Base-by-base conservation (phyloP, 2,329 filamentous ascomycete genomes). In the Geoglossum cookeanum region DNA sequence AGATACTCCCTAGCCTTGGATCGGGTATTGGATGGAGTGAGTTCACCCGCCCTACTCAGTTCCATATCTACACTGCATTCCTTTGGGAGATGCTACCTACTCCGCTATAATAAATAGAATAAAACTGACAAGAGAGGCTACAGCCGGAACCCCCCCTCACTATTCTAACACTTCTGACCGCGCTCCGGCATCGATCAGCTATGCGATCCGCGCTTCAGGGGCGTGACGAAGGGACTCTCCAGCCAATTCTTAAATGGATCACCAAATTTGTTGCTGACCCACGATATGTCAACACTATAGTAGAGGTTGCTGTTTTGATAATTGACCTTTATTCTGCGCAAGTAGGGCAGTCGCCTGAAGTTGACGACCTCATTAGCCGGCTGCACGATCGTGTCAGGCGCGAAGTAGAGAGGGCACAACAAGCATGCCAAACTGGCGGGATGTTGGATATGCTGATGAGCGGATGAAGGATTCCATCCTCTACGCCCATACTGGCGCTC, bases 241-340 rank as follows among this genome's bases (percentile, higher is more conserved):
- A 87, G 68, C 90, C 91, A 0, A 77, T 97, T 11, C 74, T 98
- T 55, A 79, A 78, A 65, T 97, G 90, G 89, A 77, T 91, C 8
- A 80, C 81, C 68, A 83, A 79, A 63, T 81, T 91, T 69, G 84
- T 98, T 63, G 77, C 82, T 44, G 85, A 96, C 67, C 87, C 91
- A 37, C 81, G 87, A 57, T 85, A 92, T 67, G 81, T 92, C 53
- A 78, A 78, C 59, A 73, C 95, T 37, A 89, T 87, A 65, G 85
- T 89, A 29, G 91, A 97, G 68, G 80, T 92, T 27, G 83, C 84
- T 15, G 78, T 94, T 65, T 77, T 89, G 59, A 74, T 97, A 39
- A 73, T 97, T 22, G 91, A 98, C 65, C 74, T 97, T 42, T 98
- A 97, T 68, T 82, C 85, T 33, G 83, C 87, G 66, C 85, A 88